Percentiles rank a stretch among this genome's conserved stretches.
phyloP scores from a whole-genome alignment of 257 asterid species.

The Scutellaria baicalensis region DNA sequence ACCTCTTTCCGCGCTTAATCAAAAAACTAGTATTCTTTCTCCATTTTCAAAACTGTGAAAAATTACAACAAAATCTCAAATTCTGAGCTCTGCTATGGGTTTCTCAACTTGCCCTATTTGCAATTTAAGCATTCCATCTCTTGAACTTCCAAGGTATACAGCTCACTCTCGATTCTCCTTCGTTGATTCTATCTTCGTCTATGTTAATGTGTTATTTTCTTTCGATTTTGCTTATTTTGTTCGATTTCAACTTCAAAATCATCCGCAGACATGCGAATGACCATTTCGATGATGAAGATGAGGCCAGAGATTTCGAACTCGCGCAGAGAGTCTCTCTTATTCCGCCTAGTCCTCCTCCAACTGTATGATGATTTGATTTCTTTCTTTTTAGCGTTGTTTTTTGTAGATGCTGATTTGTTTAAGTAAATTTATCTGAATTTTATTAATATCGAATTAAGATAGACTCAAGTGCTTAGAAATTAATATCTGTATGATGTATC shows the following conservation, averaged over 20 bases:
- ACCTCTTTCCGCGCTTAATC: slow-evolving; percentile 14
- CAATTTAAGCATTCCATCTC: slow-evolving; percentile 19
- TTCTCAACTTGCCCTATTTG: slow-evolving; percentile 42
- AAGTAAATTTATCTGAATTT: not conserved
- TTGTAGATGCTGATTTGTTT: not conserved
- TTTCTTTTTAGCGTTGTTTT: not conserved
- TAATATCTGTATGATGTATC: not conserved
- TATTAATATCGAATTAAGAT: not conserved
- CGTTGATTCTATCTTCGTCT: not conserved
- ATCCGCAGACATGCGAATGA: slow-evolving; percentile 37
- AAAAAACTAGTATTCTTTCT: not conserved
- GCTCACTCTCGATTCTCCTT: slow-evolving; percentile 13
- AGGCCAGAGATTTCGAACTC: slow-evolving; percentile 32
- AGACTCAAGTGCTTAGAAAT: not conserved
- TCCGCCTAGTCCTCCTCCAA: slow-evolving; percentile 22
- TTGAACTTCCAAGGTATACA: slow-evolving; percentile 36
- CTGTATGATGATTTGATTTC: slow-evolving; percentile 17
- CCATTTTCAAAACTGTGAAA: not conserved
- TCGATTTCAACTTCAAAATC: slow-evolving; percentile 3
- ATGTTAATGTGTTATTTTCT: not conserved
- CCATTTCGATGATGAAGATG: slow-evolving; percentile 44
- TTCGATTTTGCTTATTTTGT: not conserved
- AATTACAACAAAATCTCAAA: not conserved
- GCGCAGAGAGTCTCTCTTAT: slow-evolving; percentile 25
- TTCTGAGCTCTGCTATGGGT: slow-evolving; percentile 20